These are phyloP conservation scores for Ustanciosporium gigantosporum DNA, from an alignment of 1,284 basidiomycete genomes.

Conservation along the genomic window DNA sequence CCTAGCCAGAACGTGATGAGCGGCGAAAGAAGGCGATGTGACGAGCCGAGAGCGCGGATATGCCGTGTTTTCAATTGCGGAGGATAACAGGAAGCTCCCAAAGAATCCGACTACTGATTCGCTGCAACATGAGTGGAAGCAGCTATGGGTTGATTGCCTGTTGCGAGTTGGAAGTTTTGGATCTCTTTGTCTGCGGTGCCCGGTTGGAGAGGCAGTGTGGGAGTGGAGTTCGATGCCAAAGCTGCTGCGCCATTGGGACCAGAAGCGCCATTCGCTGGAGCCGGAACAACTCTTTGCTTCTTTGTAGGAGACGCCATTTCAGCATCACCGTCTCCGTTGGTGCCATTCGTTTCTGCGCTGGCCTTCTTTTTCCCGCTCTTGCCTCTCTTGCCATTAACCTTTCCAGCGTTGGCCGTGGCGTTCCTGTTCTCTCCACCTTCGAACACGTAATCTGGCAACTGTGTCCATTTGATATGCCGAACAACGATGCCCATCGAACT, in stretches of 20 bases:
- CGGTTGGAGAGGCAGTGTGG: constrained; percentile 34
- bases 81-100: no score
- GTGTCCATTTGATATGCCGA: constrained; percentile 88
- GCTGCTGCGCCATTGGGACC: neutral
- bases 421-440: constrained; percentile 67
- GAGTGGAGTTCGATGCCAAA: constrained; percentile 2
- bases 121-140: constrained; percentile 29
- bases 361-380: constrained; percentile 69
- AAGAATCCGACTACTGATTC: constrained; percentile 10
- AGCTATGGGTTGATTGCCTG: constrained; percentile 29
- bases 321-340: constrained; percentile 13
- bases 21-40: no score
- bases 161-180: constrained; percentile 42
- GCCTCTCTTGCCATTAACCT: constrained; percentile 74
- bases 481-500: constrained; percentile 91
- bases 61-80: no score
- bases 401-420: constrained; percentile 68
- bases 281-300: constrained; percentile 24
- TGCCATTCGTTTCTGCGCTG: constrained; percentile 1
- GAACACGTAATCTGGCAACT: constrained; percentile 77
- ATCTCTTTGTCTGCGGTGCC: constrained; percentile 30
- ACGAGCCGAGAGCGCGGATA: no score
- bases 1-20: no score
- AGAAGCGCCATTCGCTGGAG: neutral
- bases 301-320: constrained; percentile 37